A percentile compares a stretch with the other conserved stretches of the same genome.
These are phyloP conservation scores for Bothriochloa decipiens DNA, from an alignment of 176 grass and related monocot genomes.

Conservation along the genomic window DNA sequence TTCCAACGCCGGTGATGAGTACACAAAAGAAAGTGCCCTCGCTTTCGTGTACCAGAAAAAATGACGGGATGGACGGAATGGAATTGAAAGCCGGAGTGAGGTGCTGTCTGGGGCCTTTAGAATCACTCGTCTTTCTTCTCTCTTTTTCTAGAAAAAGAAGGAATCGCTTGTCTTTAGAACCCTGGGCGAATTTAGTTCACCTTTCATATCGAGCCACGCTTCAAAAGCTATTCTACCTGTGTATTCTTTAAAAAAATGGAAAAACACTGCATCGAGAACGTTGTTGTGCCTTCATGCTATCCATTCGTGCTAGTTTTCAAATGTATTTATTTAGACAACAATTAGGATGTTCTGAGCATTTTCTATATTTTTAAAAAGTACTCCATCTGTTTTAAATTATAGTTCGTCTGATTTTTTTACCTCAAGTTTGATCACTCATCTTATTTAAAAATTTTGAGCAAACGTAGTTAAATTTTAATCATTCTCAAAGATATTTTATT, in stretches of 20 bases:
- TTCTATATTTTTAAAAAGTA: background rate
- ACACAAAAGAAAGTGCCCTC: background rate
- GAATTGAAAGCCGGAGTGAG: background rate
- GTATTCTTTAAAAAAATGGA: background rate
- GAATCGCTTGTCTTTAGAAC: background rate
- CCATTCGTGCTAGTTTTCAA: background rate
- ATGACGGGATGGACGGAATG: background rate
- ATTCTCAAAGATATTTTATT: too few relatives aligned
- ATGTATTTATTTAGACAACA: background rate
- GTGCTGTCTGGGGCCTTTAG: too few relatives aligned
- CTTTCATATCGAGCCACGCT: background rate
- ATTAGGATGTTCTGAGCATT: background rate
- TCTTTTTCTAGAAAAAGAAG: too few relatives aligned
- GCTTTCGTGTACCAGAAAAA: too few relatives aligned
- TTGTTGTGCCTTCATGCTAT: too few relatives aligned
- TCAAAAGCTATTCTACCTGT: background rate
- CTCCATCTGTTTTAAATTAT: too few relatives aligned
- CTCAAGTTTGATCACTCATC: too few relatives aligned
- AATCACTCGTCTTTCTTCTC: background rate
- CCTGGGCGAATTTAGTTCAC: background rate
- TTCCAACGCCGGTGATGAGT: background rate
- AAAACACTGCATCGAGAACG: background rate
- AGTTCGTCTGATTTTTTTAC: too few relatives aligned
- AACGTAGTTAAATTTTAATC: too few relatives aligned
- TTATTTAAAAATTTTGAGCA: too few relatives aligned